Evolutionary conservation across 2,329 filamentous ascomycete genomes (phyloP), one percentile per base, ranked within the genome.

Genomic region (Celoporthe dispersa): DNA sequence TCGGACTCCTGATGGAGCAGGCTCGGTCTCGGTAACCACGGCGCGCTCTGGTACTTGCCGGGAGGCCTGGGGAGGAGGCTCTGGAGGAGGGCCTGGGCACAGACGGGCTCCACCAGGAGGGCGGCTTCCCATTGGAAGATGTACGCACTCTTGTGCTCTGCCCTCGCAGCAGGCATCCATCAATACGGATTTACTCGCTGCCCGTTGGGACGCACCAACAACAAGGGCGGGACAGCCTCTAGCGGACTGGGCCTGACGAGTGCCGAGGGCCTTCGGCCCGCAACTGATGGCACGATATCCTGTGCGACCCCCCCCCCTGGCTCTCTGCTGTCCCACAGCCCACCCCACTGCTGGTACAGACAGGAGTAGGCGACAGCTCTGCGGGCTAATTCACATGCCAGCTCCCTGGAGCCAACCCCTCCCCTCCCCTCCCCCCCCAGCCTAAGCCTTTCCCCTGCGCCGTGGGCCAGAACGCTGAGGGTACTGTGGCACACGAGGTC

Each of bases 251-350:
- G 62, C 44, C 61, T 55, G 64, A 22, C 33, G 61, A 60, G n/a
- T 66, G 66, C 65, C 68, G 68, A 70, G 70, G 65, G 33, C 64
- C 60, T 59, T 70, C 70, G 70, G 68, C 68, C 68, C 70, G 70
- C 70, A 66, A 55, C 68, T 37, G 65, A 68, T 62, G 63, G 48
- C 68, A 53, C 33, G 39, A 55, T 66, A 66, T 35, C 57, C 53
- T 60, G 53, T 31, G 35, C 39, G n/a, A 33, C 39, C 63, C 28
- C 31, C 48, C 19, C 3, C 37, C 3, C 5, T 35, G n/a, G n/a
- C n/a, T 19, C 16, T 60, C 6, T 62, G 3, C n/a, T 31, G 61
- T 33, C 33, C 48, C 35, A 57, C 48, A 35, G 31, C 31, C 33
- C 44, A 65, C 14, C 41, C 48, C 48, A 7, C n/a, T 14, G 12